phyloP scores from a whole-genome alignment of 371 early-diverging fungal species.

The Mortierella sp. region DNA sequence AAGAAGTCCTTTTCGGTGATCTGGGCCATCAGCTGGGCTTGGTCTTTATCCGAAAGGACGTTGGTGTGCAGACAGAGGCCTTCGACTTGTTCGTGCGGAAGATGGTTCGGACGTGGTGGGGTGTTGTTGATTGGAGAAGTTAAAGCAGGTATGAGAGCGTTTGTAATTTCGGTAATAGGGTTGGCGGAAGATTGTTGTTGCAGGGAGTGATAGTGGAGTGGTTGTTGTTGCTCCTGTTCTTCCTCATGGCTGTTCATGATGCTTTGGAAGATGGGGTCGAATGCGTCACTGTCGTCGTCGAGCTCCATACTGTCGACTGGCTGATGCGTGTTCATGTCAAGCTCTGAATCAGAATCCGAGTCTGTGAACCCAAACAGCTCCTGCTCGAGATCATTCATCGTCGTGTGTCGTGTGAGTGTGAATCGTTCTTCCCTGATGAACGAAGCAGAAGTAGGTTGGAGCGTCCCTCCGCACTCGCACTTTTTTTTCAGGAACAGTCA shows the following conservation, averaged over 20 bases:
- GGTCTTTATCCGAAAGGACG: constrained; percentile 44
- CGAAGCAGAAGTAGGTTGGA: background rate
- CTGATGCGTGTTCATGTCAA: background rate
- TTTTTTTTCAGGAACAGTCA: constrained; percentile 6
- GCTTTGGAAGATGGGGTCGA: constrained; percentile 42
- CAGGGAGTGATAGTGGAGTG: background rate
- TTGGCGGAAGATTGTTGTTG: background rate
- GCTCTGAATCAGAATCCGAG: constrained; percentile 27
- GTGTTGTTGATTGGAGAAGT: background rate
- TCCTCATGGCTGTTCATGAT: constrained; percentile 40
- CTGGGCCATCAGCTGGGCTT: constrained; percentile 33
- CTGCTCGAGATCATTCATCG: constrained; percentile 35
- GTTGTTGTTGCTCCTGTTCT: background rate
- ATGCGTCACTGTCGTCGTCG: background rate
- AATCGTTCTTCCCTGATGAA: background rate
- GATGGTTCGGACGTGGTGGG: constrained; percentile 5
- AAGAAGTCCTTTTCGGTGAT: constrained; percentile 50
- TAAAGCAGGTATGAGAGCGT: background rate
- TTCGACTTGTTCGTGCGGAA: constrained; percentile 24
- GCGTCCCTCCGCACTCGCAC: background rate
- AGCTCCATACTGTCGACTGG: background rate
- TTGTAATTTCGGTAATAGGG: background rate
- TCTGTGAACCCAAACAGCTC: constrained; percentile 47
- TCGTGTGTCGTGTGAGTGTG: background rate
- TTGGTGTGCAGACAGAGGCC: constrained; percentile 41